These are phyloP conservation scores for Exophiala alcalophila DNA, from an alignment of 2,329 filamentous ascomycete genomes.

Conservation along the genomic window DNA sequence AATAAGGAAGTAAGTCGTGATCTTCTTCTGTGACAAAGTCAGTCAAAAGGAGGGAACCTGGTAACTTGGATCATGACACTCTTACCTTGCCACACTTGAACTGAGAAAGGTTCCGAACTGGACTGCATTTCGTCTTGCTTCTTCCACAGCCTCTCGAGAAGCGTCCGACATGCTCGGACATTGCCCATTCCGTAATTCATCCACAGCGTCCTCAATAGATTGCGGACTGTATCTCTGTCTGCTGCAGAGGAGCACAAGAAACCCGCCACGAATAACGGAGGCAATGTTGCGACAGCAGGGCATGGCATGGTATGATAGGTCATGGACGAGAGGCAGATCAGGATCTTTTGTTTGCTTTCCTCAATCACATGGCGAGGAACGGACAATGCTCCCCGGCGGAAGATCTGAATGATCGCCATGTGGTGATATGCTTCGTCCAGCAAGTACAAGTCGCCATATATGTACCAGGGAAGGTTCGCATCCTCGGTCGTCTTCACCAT, in stretches of 20 bases:
- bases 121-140: constrained; percentile 5
- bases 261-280: constrained; percentile 14
- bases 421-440: constrained; percentile 17
- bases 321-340: neutral
- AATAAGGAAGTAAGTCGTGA: too few species aligned
- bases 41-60: too few species aligned
- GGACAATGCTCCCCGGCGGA: constrained; percentile 8
- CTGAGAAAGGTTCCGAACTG: neutral
- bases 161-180: constrained; percentile 5
- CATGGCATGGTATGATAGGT: constrained; percentile 7
- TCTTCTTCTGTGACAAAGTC: too few species aligned
- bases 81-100: neutral
- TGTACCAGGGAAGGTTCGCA: constrained; percentile 1
- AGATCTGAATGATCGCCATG: constrained; percentile 15
- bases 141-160: constrained; percentile 9
- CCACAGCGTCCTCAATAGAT: constrained; percentile 11
- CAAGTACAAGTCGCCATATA: constrained; percentile 11
- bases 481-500: neutral
- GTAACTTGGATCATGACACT: too few species aligned
- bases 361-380: constrained; percentile 4
- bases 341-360: constrained; percentile 5
- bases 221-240: constrained; percentile 8
- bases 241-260: neutral
- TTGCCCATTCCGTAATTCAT: constrained; percentile 16
- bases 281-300: constrained; percentile 7